Evolutionary conservation across 140 eudicot species (phyloP).

Genomic region (Cichorium intybus): DNA sequence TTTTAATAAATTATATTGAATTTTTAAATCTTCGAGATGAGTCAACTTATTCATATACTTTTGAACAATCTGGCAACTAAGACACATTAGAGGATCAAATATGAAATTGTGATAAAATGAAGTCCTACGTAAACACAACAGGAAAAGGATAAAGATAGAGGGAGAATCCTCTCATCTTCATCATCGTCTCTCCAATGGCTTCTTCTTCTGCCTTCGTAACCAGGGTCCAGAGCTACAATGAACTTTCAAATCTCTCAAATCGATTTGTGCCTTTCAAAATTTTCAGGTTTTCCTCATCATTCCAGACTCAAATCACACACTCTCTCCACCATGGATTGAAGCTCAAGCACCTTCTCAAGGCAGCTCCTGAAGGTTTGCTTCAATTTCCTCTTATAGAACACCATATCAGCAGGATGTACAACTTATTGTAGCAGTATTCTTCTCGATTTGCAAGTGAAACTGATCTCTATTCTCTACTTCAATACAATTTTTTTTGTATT

Average conservation of each 20-base stretch:
- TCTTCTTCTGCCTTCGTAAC: constrained; percentile 22
- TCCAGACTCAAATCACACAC: constrained; percentile 17
- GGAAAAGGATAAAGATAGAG: constrained; percentile 18
- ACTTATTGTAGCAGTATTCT: background rate
- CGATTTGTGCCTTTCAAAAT: background rate
- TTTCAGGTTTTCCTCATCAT: constrained; percentile 22
- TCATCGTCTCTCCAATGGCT: constrained; percentile 23
- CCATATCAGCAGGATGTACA: background rate
- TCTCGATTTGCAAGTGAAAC: constrained; percentile 12
- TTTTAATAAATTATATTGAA: no score
- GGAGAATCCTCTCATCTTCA: constrained; percentile 5
- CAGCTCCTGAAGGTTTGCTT: constrained; percentile 56
- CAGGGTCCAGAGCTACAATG: background rate
- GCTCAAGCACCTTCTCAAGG: constrained; percentile 35
- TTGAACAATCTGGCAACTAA: constrained; percentile 1
- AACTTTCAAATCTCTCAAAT: constrained; percentile 10
- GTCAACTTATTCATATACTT: background rate
- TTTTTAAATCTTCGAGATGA: no score
- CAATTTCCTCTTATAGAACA: background rate
- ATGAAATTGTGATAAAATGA: background rate
- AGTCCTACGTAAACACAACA: background rate
- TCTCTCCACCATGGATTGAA: constrained; percentile 21
- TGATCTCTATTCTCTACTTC: background rate
- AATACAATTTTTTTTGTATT: background rate
- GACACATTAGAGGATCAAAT: constrained; percentile 18